These are phyloP conservation scores for Canavalia gladiata DNA, from an alignment of 306 rosid species.

Conservation along the genomic window DNA sequence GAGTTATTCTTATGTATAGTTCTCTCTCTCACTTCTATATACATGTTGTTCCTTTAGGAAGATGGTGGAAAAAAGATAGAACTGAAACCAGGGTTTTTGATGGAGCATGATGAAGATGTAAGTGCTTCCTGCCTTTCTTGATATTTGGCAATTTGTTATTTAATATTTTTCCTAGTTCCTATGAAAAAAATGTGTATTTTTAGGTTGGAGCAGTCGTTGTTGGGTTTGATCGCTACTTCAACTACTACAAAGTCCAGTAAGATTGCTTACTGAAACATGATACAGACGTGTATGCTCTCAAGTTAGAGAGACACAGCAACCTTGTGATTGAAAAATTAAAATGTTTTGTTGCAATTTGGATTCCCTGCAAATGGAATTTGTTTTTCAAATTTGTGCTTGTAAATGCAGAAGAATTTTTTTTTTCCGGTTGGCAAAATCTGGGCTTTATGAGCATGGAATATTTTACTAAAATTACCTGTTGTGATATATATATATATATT, in stretches of 20 bases:
- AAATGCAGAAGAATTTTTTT: neutral
- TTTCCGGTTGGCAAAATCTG: neutral
- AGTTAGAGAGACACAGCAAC: constrained; percentile 23
- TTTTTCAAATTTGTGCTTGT: constrained; percentile 4
- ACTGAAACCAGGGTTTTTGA: constrained; percentile 90
- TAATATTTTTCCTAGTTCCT: constrained; percentile 7
- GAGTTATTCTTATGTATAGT: constrained; percentile 14
- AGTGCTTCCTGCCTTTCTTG: constrained; percentile 46
- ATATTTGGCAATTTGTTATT: constrained; percentile 1
- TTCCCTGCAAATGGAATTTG: neutral
- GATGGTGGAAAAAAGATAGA: constrained; percentile 95
- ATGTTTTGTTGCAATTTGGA: constrained; percentile 9
- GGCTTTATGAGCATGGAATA: neutral
- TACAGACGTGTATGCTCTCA: neutral
- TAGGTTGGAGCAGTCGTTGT: constrained; percentile 99
- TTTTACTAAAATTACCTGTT: neutral
- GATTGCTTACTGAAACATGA: constrained; percentile 56
- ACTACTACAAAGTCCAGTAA: constrained; percentile 98
- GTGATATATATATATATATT: neutral
- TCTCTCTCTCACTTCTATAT: neutral
- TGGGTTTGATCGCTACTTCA: constrained; percentile 97
- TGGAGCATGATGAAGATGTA: constrained; percentile 95
- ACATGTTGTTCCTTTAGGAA: constrained; percentile 60
- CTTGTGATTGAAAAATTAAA: constrained; percentile 29
- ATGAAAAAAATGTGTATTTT: constrained; percentile 42